Evolutionary conservation across 2,329 filamentous ascomycete genomes (phyloP).

Genomic region (Aspergillus jensenii): DNA sequence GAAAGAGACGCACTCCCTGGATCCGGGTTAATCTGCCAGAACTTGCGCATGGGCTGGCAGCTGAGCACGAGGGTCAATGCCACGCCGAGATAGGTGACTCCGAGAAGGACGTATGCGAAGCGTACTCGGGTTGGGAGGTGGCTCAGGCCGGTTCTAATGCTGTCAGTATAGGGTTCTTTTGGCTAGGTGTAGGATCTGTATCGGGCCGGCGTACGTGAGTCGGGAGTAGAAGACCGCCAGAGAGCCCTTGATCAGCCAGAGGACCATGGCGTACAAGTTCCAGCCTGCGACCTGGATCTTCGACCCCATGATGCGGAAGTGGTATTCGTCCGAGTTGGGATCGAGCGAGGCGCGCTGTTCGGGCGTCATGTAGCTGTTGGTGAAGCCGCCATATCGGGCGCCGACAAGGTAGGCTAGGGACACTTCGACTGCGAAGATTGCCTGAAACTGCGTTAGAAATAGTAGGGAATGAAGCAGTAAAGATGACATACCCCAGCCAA

Average conservation of each 20-base stretch:
- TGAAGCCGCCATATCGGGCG: constrained; percentile 48
- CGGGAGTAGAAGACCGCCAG: constrained; percentile 57
- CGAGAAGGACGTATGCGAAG: constrained; percentile 51
- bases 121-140: constrained; percentile 46
- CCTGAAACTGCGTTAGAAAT: no score
- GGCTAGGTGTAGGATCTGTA: no score
- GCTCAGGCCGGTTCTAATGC: constrained; percentile 36
- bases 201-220: constrained; percentile 40
- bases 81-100: constrained; percentile 48
- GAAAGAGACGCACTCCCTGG: constrained; percentile 50
- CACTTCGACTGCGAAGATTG: constrained; percentile 50
- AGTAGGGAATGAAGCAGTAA: neutral
- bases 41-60: constrained; percentile 55
- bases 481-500: constrained; percentile 46
- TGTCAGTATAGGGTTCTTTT: no score
- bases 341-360: constrained; percentile 48
- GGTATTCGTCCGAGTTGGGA: constrained; percentile 46
- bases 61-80: constrained; percentile 50
- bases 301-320: constrained; percentile 49
- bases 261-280: constrained; percentile 53
- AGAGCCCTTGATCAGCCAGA: constrained; percentile 55
- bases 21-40: constrained; percentile 60
- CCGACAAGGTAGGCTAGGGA: constrained; percentile 50
- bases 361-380: constrained; percentile 57
- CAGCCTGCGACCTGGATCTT: constrained; percentile 55